Base-by-base conservation (phyloP, 768 basidiomycete genomes). In the Amanita inopinata region DNA sequence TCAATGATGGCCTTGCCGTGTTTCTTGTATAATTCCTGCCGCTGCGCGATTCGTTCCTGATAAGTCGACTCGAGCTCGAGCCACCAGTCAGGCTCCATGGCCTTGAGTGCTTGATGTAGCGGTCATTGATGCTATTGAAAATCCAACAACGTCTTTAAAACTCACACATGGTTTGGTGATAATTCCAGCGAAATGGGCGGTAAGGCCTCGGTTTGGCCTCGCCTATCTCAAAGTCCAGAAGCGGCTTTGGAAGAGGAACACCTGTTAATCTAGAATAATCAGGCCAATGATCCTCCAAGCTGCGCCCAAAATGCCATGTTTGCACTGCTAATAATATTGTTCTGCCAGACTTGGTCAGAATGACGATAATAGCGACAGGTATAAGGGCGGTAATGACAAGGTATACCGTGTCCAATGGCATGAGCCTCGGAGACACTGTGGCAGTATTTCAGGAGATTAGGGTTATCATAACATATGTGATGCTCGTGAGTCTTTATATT, bases 1-100 rank as follows among this genome's bases (percentile, higher is more conserved):
- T 71, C 62, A 12, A 78, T 44, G 7, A 78, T 57, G 2, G 54
- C 51, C 33, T 62, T 63, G 4, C 68, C 69, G 43, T 69, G 63
- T 17, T 56, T 27, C 2, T 50, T 47, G 43, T 68, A 63, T 6
- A 74, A 58, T 19, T 54, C 47, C 45, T 61, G 63, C 25, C 73
- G 61, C 32, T 74, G 66, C 2, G 54, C 48, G 24, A 76, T 61
- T 24, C 70, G 63, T 34, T 62, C 57, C 0, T 56, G 55, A 51
- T 76, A 75, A 0, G 71, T 70, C 4, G 69, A 70, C 47, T 76
- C 73, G 11, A 76, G 61, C 44, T 76, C 74, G n/a, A 76, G 55
- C 71, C 72, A 75, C 56, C 65, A 74, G 47, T 76, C 71, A 3
- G 69, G 66, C 37, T 76, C 73, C 49, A 76, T 58, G 33, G 56